phyloP scores from a whole-genome alignment of 176 grass and related monocot species.

The Cenchrus purpureus region DNA sequence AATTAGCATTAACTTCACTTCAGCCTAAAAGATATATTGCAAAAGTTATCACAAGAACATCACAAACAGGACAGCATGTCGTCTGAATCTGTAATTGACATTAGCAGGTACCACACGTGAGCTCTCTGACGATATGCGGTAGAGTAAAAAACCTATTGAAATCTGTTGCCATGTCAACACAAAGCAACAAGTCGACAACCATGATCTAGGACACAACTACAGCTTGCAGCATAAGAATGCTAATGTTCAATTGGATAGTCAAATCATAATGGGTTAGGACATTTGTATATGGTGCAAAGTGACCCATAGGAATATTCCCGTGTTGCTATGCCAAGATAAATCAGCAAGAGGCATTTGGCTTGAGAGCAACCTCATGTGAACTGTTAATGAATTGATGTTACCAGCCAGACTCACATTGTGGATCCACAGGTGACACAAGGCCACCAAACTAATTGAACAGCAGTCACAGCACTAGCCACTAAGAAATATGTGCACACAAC shows the following conservation, averaged over 20 bases:
- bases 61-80: neutral
- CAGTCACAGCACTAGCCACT: neutral
- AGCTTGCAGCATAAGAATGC: neutral
- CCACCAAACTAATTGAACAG: neutral
- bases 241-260: neutral
- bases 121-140: neutral
- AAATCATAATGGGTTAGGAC: neutral
- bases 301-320: neutral
- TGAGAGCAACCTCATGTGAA: neutral
- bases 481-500: slow-evolving; percentile 3
- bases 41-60: neutral
- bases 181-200: neutral
- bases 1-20: neutral
- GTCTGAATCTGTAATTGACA: neutral
- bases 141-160: neutral
- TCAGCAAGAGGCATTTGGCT: neutral
- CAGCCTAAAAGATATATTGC: neutral
- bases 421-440: neutral
- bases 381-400: neutral
- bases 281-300: slow-evolving; percentile 8
- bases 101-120: neutral
- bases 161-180: neutral
- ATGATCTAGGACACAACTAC: slow-evolving; percentile 1
- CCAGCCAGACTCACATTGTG: slow-evolving; percentile 20
- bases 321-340: no score